A percentile compares a stretch with the other conserved stretches of the same genome.
These are phyloP conservation scores for Arabidopsis thaliana DNA, from an alignment of 345 rosid genomes.

Conservation along the genomic window TAIR10.1 NC_003070.9:2177501-2178000, in stretches of 20 bases:
- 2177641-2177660: slow-evolving; percentile 43
- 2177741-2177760: not conserved
- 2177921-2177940: slow-evolving; percentile 99
- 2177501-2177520: slow-evolving; percentile 39
- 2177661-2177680: slow-evolving; percentile 45
- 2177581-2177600: slow-evolving; percentile 34
- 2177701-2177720: slow-evolving; percentile 28
- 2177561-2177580: slow-evolving; percentile 16
- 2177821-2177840: not conserved
- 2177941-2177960: slow-evolving; percentile 92
- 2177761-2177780: not conserved
- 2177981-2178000: not conserved
- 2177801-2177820: not conserved
- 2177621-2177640: slow-evolving; percentile 50
- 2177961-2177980: not conserved
- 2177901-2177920: slow-evolving; percentile 99
- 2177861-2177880: rapidly evolving
- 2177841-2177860: not conserved
- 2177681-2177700: slow-evolving; percentile 44
- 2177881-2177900: slow-evolving; percentile 97
- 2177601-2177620: slow-evolving; percentile 48
- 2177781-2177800: not conserved
- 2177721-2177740: slow-evolving; percentile 8
- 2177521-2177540: slow-evolving; percentile 43
- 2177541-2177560: slow-evolving; percentile 40